A percentile compares a stretch with the other conserved stretches of the same genome.
Conservation (phyloP, 2,329 filamentous ascomycete genomes). For the Fusarium proliferatum region DNA sequence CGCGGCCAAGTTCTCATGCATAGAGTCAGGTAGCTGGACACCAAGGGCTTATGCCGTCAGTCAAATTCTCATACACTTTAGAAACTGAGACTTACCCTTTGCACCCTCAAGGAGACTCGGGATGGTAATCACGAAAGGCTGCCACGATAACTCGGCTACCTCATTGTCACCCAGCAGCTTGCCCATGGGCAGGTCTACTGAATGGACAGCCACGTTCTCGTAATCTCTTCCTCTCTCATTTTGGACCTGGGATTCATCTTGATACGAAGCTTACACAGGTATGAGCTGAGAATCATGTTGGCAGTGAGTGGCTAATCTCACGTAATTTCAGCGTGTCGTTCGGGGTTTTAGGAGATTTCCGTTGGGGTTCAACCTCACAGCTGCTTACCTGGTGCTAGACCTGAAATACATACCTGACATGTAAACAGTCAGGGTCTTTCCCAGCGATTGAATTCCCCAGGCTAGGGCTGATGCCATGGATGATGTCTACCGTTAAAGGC, state of each 20-base stretch:
- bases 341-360: neutral
- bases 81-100: neutral
- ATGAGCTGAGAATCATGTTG: neutral
- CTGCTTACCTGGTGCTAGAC: neutral
- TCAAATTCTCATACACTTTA: rapidly evolving
- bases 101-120: constrained; percentile 4
- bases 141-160: neutral
- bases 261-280: neutral
- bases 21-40: neutral
- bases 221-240: neutral
- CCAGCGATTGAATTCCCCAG: neutral
- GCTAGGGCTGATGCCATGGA: neutral
- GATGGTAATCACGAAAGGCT: constrained; percentile 12
- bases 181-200: constrained; percentile 9
- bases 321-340: neutral
- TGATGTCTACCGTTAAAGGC: rapidly evolving
- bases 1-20: neutral
- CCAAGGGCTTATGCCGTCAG: neutral
- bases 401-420: neutral
- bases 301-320: neutral
- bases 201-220: neutral
- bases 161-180: constrained; percentile 1
- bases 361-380: neutral
- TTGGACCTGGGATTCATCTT: neutral
- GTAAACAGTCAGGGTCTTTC: neutral